phyloP scores from a whole-genome alignment of 257 asterid genomes.

The Lycium barbarum region DNA sequence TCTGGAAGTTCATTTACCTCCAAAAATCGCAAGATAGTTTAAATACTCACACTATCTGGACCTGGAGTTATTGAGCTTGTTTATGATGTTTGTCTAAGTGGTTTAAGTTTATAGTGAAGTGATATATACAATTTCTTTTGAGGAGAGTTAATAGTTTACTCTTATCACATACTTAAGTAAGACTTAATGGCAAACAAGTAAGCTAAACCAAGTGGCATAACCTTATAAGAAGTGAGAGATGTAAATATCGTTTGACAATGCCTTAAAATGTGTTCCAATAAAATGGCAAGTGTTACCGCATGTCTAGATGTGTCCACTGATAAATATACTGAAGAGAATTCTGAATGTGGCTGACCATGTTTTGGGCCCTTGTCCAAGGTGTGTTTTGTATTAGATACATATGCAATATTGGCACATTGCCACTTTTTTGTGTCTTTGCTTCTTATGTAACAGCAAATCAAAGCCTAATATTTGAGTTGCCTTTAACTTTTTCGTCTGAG shows the following conservation, averaged over 20 bases:
- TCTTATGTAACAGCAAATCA: background rate
- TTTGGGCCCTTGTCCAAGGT: background rate
- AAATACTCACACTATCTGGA: background rate
- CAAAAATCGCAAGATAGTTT: background rate
- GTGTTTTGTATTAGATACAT: background rate
- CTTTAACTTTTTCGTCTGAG: background rate
- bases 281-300: background rate
- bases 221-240: constrained; percentile 12
- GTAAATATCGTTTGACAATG: background rate
- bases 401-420: constrained; percentile 8
- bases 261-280: background rate
- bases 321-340: background rate
- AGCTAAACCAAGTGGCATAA: constrained; percentile 17
- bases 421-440: background rate
- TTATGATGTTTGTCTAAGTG: constrained; percentile 8
- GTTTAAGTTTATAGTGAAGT: background rate
- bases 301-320: background rate
- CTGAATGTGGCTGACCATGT: constrained; percentile 6
- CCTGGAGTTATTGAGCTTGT: constrained; percentile 3
- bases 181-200: background rate
- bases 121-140: background rate
- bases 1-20: background rate
- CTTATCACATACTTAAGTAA: constrained; percentile 14
- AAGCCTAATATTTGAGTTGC: background rate
- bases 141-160: background rate